These are phyloP conservation scores for Ceratobasidium sp. DNA, from an alignment of 1,284 basidiomycete genomes.

Conservation along the genomic window DNA sequence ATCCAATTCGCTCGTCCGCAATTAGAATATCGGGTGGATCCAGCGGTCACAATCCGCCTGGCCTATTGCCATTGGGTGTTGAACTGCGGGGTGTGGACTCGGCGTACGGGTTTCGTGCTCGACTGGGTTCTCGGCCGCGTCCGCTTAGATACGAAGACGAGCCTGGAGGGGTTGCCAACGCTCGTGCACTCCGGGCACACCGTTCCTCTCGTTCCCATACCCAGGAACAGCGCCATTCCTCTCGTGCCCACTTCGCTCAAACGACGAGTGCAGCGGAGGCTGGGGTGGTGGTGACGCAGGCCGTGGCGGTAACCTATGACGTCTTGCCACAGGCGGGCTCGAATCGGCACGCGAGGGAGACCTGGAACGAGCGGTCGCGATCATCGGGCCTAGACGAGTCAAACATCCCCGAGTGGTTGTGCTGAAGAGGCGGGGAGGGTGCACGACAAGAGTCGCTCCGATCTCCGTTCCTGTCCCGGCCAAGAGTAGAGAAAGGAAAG, in stretches of 20 bases:
- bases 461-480: not conserved
- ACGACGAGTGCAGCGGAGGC: not conserved
- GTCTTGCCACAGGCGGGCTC: slow-evolving; percentile 7
- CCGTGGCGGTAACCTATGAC: slow-evolving; percentile 24
- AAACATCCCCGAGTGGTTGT: not conserved
- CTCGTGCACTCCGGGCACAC: not conserved
- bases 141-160: not conserved
- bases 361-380: not conserved
- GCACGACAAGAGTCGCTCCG: slow-evolving; percentile 8
- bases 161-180: not conserved
- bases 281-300: slow-evolving; percentile 19
- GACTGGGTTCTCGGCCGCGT: not conserved
- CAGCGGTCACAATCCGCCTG: slow-evolving; percentile 14
- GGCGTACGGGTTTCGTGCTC: slow-evolving; percentile 23
- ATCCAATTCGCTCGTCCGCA: slow-evolving; percentile 23
- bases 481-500: not conserved
- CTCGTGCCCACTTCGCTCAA: not conserved
- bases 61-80: not conserved
- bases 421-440: not conserved
- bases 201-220: not conserved
- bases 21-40: slow-evolving; percentile 18
- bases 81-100: not conserved
- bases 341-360: not conserved
- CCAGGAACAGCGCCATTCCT: not conserved
- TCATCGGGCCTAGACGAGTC: not conserved